Evolutionary conservation across 1,284 basidiomycete genomes (phyloP).

Genomic region (Lentinula novae-zelandiae): DNA sequence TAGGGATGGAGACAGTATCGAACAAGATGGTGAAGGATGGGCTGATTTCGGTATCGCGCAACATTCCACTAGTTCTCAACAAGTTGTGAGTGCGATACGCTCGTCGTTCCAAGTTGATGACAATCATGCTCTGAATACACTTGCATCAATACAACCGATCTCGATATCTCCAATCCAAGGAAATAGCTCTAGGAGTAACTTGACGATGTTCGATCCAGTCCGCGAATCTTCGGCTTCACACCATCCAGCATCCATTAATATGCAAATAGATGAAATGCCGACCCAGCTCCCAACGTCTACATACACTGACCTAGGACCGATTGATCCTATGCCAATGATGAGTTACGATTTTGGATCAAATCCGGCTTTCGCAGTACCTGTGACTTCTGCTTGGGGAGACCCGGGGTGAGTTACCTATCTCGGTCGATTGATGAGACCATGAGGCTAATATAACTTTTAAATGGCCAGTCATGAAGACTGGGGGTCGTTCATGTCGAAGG

Average conservation of each 20-base stretch:
- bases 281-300: neutral
- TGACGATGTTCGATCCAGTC: neutral
- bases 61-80: neutral
- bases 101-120: neutral
- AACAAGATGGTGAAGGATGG: neutral
- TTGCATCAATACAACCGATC: neutral
- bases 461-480: conserved; percentile 1
- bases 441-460: neutral
- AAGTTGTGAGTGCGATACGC: neutral
- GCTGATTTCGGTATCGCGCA: neutral
- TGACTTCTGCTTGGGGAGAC: neutral
- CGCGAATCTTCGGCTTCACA: no score
- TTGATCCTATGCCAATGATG: neutral
- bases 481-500: conserved; percentile 6
- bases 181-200: neutral
- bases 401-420: neutral
- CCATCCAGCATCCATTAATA: neutral
- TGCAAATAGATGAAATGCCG: neutral
- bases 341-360: neutral
- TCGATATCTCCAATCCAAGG: neutral
- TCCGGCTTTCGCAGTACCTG: neutral
- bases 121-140: neutral
- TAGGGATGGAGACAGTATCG: neutral
- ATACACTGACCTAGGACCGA: neutral
- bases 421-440: neutral